phyloP scores from a whole-genome alignment of 805 yeast genomes.

The Schizosaccharomyces japonicus region DNA sequence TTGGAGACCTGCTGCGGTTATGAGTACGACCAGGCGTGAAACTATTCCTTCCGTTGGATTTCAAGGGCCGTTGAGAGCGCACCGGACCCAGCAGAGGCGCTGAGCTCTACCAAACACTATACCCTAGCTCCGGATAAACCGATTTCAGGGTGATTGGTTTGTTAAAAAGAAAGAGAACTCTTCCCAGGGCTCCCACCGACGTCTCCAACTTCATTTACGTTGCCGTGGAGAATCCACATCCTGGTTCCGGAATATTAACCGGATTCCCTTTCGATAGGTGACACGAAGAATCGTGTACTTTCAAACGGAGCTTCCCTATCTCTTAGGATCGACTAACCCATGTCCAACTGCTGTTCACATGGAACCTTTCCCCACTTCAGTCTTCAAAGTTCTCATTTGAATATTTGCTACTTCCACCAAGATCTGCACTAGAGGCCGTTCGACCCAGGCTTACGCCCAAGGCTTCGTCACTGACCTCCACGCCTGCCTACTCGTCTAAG shows the following conservation, averaged over 20 bases:
- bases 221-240: constrained; percentile 22
- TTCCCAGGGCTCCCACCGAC: constrained; percentile 23
- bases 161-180: constrained; percentile 23
- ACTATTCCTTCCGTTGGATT: constrained; percentile 21
- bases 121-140: constrained; percentile 22
- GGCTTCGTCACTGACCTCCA: constrained; percentile 22
- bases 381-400: constrained; percentile 23
- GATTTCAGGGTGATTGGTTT: constrained; percentile 21
- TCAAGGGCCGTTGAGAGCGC: constrained; percentile 22
- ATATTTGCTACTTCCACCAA: constrained; percentile 23
- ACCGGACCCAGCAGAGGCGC: constrained; percentile 20
- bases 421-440: constrained; percentile 23
- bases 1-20: constrained; percentile 26
- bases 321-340: constrained; percentile 24
- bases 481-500: constrained; percentile 23
- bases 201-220: constrained; percentile 23
- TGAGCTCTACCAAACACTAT: constrained; percentile 21
- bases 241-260: constrained; percentile 24
- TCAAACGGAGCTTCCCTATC: constrained; percentile 21
- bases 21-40: constrained; percentile 23
- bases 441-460: constrained; percentile 21
- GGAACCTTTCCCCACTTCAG: constrained; percentile 24
- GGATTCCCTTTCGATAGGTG: constrained; percentile 22
- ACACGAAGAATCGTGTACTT: constrained; percentile 18
- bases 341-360: constrained; percentile 23